phyloP scores from a whole-genome alignment of 345 rosid genomes.

The Arabidopsis arenosa region DNA sequence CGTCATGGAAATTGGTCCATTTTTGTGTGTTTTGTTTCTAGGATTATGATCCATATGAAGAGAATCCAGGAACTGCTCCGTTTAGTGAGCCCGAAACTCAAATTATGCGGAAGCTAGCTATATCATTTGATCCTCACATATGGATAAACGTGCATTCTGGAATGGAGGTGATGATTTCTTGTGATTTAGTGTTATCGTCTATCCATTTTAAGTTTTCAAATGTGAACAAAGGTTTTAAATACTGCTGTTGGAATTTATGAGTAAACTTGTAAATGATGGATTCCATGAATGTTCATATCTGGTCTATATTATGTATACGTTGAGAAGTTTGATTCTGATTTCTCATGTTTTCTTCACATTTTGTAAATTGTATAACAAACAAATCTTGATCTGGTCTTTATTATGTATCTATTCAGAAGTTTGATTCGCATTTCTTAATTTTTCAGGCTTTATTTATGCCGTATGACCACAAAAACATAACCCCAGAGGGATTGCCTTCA shows the following conservation, averaged over 20 bases:
- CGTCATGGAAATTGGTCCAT: slow-evolving; percentile 1
- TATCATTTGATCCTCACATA: slow-evolving; percentile 90
- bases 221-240: too few relatives aligned
- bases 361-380: neutral
- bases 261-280: neutral
- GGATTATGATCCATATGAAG: slow-evolving; percentile 99
- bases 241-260: neutral
- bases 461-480: slow-evolving; percentile 88
- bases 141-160: slow-evolving; percentile 99
- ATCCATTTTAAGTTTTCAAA: too few relatives aligned
- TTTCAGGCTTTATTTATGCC: slow-evolving; percentile 96
- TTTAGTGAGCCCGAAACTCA: slow-evolving; percentile 98
- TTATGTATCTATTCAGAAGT: neutral
- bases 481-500: slow-evolving; percentile 74
- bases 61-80: slow-evolving; percentile 92
- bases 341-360: slow-evolving; percentile 23
- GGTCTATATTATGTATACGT: slow-evolving; percentile 6
- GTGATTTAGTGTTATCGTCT: neutral
- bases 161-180: slow-evolving; percentile 66
- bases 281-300: neutral
- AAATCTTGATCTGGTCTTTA: slow-evolving; percentile 10
- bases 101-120: slow-evolving; percentile 86
- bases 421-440: slow-evolving; percentile 30
- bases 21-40: slow-evolving; percentile 36
- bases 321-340: slow-evolving; percentile 23